A percentile compares a stretch with the other conserved stretches of the same genome.
Conservation (phyloP, 2,329 filamentous ascomycete genomes). For the Gaeumannomyces tritici region DNA sequence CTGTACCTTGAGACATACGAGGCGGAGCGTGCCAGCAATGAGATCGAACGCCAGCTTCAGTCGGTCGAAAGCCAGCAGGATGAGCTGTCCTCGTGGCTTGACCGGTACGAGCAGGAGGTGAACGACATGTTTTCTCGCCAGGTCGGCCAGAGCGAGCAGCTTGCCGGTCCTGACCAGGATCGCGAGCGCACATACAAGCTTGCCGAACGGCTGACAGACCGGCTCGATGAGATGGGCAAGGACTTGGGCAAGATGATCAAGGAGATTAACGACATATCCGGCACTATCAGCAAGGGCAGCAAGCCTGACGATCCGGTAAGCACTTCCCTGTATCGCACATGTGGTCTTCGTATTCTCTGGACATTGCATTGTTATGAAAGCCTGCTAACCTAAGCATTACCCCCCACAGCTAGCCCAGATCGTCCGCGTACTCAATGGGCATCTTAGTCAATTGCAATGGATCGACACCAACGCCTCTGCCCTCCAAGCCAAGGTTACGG, state of each 20-base stretch:
- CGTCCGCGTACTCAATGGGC: constrained; percentile 86
- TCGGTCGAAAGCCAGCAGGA: constrained; percentile 88
- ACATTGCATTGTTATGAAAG: not conserved
- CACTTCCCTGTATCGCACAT: constrained; percentile 11
- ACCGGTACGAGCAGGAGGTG: constrained; percentile 85
- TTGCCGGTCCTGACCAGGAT: constrained; percentile 88
- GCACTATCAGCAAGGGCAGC: constrained; percentile 77
- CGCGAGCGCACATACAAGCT: constrained; percentile 93
- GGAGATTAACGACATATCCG: constrained; percentile 91
- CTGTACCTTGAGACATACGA: constrained; percentile 88
- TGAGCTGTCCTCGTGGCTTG: constrained; percentile 79
- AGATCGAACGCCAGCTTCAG: constrained; percentile 85
- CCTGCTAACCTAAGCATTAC: not conserved
- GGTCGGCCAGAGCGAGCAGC: constrained; percentile 62
- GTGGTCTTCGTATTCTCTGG: not conserved
- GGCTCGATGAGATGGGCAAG: constrained; percentile 86
- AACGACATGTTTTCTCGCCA: constrained; percentile 79
- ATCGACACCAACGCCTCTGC: constrained; percentile 80
- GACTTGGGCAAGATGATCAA: constrained; percentile 95
- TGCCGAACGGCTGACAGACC: constrained; percentile 84
- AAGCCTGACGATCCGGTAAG: constrained; percentile 82
- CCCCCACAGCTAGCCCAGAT: constrained; percentile 75
- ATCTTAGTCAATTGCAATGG: constrained; percentile 83
- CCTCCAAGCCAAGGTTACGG: constrained; percentile 71
- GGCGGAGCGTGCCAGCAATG: constrained; percentile 82